These are phyloP conservation scores for Sideroxylon spinosum DNA, from an alignment of 179 eudicot species.

Conservation along the genomic window DNA sequence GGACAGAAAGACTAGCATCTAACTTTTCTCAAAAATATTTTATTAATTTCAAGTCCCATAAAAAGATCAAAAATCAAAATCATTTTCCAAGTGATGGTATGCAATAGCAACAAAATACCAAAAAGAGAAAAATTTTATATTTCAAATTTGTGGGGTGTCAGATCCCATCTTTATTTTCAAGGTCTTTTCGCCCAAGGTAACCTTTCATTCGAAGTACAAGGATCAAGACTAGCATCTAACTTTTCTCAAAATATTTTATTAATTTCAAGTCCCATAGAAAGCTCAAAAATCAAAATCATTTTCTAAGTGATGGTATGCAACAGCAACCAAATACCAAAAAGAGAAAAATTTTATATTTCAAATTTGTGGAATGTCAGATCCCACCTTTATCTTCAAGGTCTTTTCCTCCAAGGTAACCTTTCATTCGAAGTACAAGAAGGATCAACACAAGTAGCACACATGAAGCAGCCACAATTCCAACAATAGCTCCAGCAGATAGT, in stretches of 20 bases:
- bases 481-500: conserved; percentile 59
- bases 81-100: neutral
- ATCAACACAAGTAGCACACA: conserved; percentile 32
- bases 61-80: neutral
- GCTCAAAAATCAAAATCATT: neutral
- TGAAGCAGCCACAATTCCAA: conserved; percentile 54
- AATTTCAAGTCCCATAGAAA: neutral
- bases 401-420: conserved; percentile 43
- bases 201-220: conserved; percentile 43
- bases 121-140: conserved; percentile 9
- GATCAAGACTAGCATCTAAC: too few relatives aligned
- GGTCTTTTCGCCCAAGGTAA: conserved; percentile 36
- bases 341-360: conserved; percentile 6
- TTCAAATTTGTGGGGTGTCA: neutral
- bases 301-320: neutral
- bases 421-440: conserved; percentile 37
- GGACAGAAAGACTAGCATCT: neutral
- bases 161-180: conserved; percentile 50
- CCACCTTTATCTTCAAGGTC: conserved; percentile 52
- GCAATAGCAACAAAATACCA: neutral
- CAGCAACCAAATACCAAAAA: neutral
- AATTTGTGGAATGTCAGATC: neutral
- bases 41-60: neutral
- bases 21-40: neutral
- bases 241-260: neutral